Percentiles rank a stretch among this genome's conserved stretches.
These are phyloP conservation scores for Nidularia pulvinata DNA, from an alignment of 768 basidiomycete genomes.

Conservation along the genomic window DNA sequence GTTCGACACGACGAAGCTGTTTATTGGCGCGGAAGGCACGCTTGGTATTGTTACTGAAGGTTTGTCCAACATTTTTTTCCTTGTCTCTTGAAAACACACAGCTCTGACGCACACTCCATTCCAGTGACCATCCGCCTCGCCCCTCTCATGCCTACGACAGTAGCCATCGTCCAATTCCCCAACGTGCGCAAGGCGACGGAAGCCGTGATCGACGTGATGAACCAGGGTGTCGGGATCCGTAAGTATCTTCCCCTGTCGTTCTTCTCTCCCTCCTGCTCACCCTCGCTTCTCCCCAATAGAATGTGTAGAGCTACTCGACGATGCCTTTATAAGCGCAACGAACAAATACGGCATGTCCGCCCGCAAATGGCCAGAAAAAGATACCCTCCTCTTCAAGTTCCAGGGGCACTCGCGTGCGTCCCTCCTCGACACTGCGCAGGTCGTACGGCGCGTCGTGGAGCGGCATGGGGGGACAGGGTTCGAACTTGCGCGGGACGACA, in stretches of 20 bases:
- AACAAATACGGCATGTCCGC: slow-evolving; percentile 55
- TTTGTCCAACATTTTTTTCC: slow-evolving; percentile 11
- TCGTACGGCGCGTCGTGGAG: no score
- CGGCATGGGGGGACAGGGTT: no score
- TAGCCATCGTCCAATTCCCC: slow-evolving; percentile 83
- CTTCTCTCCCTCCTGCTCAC: background rate
- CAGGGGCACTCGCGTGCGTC: no score
- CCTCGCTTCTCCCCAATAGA: slow-evolving; percentile 33
- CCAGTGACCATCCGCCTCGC: slow-evolving; percentile 80
- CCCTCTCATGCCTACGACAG: slow-evolving; percentile 79
- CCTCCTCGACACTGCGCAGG: no score
- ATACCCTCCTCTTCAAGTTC: no score
- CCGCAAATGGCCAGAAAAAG: no score
- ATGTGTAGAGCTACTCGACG: slow-evolving; percentile 85
- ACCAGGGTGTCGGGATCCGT: slow-evolving; percentile 79
- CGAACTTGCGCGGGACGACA: no score
- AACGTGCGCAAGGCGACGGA: slow-evolving; percentile 72
- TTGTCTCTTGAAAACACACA: background rate
- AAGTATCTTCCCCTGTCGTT: slow-evolving; percentile 19
- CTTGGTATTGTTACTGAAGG: slow-evolving; percentile 91
- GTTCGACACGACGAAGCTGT: slow-evolving; percentile 82
- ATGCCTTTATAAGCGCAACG: slow-evolving; percentile 61
- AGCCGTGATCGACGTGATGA: slow-evolving; percentile 73
- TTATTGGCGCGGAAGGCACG: slow-evolving; percentile 81
- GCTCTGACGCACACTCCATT: background rate